Evolutionary conservation across 805 yeast genomes (phyloP).

Genomic region (Starmerella powellii): DNA sequence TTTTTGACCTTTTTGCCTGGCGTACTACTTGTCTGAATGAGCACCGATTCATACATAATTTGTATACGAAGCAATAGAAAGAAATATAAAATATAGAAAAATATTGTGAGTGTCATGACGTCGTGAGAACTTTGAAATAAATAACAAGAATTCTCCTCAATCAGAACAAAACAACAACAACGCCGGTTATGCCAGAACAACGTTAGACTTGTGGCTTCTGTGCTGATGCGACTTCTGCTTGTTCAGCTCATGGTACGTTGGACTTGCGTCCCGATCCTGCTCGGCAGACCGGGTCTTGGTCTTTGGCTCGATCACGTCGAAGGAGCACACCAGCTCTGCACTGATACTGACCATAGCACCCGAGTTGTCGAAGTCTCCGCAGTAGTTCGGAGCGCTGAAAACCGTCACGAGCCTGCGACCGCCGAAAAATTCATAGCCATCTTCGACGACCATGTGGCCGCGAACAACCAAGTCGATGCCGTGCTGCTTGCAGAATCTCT

Average conservation of each 20-base stretch:
- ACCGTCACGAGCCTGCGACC: constrained; percentile 60
- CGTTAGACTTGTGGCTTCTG: no score
- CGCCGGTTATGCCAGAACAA: background rate
- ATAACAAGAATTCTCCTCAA: constrained; percentile 2
- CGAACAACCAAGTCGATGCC: constrained; percentile 71
- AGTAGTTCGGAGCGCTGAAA: constrained; percentile 63
- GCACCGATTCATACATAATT: no score
- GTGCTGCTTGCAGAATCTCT: constrained; percentile 56
- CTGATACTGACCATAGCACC: constrained; percentile 97
- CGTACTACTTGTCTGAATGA: no score
- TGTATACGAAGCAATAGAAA: constrained; percentile 4
- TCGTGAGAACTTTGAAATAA: background rate
- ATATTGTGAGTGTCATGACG: background rate
- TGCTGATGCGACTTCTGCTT: no score
- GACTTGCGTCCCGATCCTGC: no score
- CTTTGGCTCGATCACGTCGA: constrained; percentile 78
- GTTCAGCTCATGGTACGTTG: no score
- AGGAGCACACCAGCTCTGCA: constrained; percentile 80
- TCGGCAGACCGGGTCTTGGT: background rate
- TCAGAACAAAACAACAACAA: background rate
- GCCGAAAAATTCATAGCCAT: constrained; percentile 65
- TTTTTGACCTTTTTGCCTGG: no score
- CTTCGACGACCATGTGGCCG: constrained; percentile 82
- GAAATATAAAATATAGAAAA: background rate
- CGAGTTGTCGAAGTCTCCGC: constrained; percentile 82